phyloP scores from a whole-genome alignment of 352 stramenopile genomes.

The Peronospora destructor region DNA sequence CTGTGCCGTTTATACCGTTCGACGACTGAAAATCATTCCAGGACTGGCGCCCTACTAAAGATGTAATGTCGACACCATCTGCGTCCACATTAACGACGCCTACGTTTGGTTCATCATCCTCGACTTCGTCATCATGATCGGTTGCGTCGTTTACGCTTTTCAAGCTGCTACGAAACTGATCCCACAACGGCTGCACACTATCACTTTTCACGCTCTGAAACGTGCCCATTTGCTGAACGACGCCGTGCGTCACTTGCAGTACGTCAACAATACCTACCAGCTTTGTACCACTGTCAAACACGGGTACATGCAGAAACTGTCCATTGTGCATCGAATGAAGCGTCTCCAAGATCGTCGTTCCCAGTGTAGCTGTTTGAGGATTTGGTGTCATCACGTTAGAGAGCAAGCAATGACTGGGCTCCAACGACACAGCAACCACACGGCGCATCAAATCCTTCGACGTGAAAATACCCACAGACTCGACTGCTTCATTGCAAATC shows the following conservation, averaged over 20 bases:
- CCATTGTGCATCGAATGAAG: constrained; percentile 97
- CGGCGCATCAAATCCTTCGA: constrained; percentile 96
- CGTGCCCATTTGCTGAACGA: constrained; percentile 78
- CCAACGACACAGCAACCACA: constrained; percentile 86
- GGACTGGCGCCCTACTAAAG: constrained; percentile 32
- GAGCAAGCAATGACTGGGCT: constrained; percentile 77
- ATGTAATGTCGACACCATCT: constrained; percentile 24
- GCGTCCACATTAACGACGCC: constrained; percentile 27
- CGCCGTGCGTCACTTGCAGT: constrained; percentile 88
- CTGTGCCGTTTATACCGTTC: constrained; percentile 18
- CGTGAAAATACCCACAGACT: constrained; percentile 94
- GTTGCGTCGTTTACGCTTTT: constrained; percentile 26
- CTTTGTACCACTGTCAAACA: constrained; percentile 85
- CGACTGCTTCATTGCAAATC: constrained; percentile 81
- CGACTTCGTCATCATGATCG: constrained; percentile 30
- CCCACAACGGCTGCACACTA: constrained; percentile 67
- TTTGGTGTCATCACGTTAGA: constrained; percentile 92
- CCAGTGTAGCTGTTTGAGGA: constrained; percentile 87
- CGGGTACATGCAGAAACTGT: constrained; percentile 93
- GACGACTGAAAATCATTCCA: constrained; percentile 47
- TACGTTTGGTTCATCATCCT: constrained; percentile 32
- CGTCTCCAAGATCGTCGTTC: constrained; percentile 94
- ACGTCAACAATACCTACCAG: constrained; percentile 94
- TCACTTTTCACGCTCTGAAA: constrained; percentile 66
- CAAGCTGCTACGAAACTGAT: constrained; percentile 63